Conservation (phyloP, 257 asterid species). For the Solanum clarkiae region DNA sequence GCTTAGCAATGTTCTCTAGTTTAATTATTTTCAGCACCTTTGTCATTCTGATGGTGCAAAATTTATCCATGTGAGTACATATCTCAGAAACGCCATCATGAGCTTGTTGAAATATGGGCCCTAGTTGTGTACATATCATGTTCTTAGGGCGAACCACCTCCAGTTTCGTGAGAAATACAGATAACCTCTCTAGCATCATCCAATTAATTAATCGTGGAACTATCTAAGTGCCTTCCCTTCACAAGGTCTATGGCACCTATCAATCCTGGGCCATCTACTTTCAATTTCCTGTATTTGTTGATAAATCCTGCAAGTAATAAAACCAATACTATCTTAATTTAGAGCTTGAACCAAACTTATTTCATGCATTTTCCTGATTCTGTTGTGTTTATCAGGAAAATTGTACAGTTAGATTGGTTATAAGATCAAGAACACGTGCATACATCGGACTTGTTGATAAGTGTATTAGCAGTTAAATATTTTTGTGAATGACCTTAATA, state of each 20-base stretch:
- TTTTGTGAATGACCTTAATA: no score
- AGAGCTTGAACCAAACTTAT: no score
- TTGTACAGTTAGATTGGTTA: no score
- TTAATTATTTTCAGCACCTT: background rate
- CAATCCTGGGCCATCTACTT: background rate
- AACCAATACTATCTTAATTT: no score
- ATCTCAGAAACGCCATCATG: background rate
- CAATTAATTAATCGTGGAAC: background rate
- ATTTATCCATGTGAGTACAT: no score
- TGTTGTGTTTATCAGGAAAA: no score
- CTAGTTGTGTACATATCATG: background rate
- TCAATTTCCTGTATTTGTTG: background rate
- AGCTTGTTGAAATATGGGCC: background rate
- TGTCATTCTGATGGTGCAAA: no score
- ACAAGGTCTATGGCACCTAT: background rate
- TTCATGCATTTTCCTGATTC: no score
- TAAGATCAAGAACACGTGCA: no score
- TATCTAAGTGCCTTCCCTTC: background rate
- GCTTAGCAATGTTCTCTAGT: background rate
- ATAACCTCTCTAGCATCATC: no score
- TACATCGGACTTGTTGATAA: no score
- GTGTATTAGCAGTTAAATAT: no score
- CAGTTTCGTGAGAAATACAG: background rate
- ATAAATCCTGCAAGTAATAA: background rate
- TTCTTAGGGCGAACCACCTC: background rate